Base-by-base conservation (phyloP, 345 rosid species). In the Ricinus communis region DNA sequence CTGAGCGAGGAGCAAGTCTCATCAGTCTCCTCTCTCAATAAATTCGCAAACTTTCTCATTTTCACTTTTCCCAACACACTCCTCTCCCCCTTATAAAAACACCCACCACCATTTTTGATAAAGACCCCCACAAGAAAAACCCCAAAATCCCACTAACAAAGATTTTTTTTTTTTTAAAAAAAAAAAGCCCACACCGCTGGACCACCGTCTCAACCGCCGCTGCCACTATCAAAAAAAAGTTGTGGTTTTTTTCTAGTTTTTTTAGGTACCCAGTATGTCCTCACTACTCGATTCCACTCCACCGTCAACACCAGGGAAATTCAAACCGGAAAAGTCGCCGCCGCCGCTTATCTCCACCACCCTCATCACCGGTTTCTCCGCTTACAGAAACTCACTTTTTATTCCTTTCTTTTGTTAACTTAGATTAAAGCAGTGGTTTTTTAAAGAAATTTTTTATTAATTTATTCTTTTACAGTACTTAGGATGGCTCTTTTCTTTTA, bases 281-380 rank as follows among this genome's bases (percentile, higher is more conserved):
- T 87, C 91, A 40, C 91, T 81, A 68, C 85, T 81, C 27, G 88
- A 82, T 16, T 58, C 76, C 74, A 62, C 72, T 18, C 86, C 73
- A 22, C 87, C 93, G n/a, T 77, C 91, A 16, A 86, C 96, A 8
- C 88, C 93, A 0, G 89, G 89, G 33, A 90, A 90, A 45, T 72
- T 82, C 64, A 90, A 90, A 57, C 83, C 79, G n/a, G 93, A 88
- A 36, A 88, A 87, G 75, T 61, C 33, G 60, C 72, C 0, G 52
- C 64, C 41, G 64, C 72, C 1, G 52, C 84, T 8, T 82, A 77
- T 24, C 79, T 76, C 30, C 74, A 78, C 30, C 74, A 78, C 61
- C 58, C 69, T 6, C 65, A 73, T 66, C 57, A 66, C 38, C 76
- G 71, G 9, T 66, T 40, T 51, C 81, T 83, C 76, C 87, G 87